Base-by-base conservation (phyloP, 306 rosid species). In the Acacia melanoxylon region DNA sequence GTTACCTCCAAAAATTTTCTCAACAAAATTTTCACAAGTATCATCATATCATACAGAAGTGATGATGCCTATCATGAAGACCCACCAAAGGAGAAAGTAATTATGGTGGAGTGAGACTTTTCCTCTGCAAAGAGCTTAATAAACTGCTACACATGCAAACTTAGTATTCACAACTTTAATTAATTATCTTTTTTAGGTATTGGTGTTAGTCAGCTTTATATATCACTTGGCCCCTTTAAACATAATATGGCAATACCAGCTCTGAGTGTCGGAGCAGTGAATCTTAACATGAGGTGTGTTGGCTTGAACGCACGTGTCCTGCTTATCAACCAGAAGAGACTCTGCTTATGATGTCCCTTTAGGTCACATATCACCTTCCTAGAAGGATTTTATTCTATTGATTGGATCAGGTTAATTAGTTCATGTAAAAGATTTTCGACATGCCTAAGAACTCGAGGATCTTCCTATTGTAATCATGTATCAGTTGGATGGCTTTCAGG, bases 51-150 rank as follows among this genome's bases (percentile, higher is more conserved):
- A 82, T 63, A 42, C 75, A 79, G 72, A 70, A 58, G 81, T 83
- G 73, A 85, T 83, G 73, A 89, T 83, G 80, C 35, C 17, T 81
- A 31, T 71, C 77, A 85, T 74, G 15, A 83, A 82, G 87, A 80
- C 92, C 91, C 91, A 87, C 90, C 88, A 85, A 70, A 58, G 68
- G 72, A 67, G 66, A 40, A 76, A 82, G 76, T 45, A 33, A 74
- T 72, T 29, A 83, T 74, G 33, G 87, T 76, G 86, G 83, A 83
- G 80, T 69, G 86, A 81, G 17, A 80, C 88, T 82, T 89, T 87
- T 87, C 81, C 51, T 71, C 31, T 81, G 73, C 58, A 77, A 74
- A 81, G 75, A 74, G 63, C 73, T 72, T 76, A 82, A 86, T 61
- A 83, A 84, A 72, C 83, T 61, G 10, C 62, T n/a, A 68, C 80